These are phyloP conservation scores for Talaromyces rugulosus DNA, from an alignment of 2,329 filamentous ascomycete genomes.

Conservation along the genomic window DNA sequence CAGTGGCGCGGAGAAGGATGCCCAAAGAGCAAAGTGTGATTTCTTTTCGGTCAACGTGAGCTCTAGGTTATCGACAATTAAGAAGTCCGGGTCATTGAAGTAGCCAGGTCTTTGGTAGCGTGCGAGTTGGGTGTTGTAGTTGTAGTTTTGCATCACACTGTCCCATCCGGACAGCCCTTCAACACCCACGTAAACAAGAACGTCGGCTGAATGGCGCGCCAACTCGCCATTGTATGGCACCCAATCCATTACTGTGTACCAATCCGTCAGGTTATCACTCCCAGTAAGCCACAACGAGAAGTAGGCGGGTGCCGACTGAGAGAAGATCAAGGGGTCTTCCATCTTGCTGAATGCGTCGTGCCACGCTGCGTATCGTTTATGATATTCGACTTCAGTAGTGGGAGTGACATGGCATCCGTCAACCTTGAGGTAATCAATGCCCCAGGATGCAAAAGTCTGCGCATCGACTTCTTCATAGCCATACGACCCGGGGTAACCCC, in stretches of 20 bases:
- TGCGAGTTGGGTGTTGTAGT: conserved; percentile 39
- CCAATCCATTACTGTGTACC: conserved; percentile 46
- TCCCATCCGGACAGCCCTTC: conserved; percentile 40
- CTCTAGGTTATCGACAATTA: conserved; percentile 46
- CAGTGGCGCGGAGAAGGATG: conserved; percentile 46
- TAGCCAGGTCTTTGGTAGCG: conserved; percentile 43
- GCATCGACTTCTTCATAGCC: conserved; percentile 42
- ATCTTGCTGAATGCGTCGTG: conserved; percentile 35
- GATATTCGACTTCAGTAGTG: conserved; percentile 22
- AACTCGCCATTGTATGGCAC: conserved; percentile 39
- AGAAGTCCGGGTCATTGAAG: conserved; percentile 49
- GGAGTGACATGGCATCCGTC: conserved; percentile 39
- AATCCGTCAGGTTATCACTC: conserved; percentile 37
- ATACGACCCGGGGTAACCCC: conserved; percentile 40
- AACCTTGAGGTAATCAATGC: conserved; percentile 48
- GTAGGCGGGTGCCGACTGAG: conserved; percentile 45
- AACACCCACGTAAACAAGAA: conserved; percentile 38
- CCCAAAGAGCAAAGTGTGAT: conserved; percentile 51
- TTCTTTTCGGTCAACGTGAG: conserved; percentile 42
- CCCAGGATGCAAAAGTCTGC: conserved; percentile 34
- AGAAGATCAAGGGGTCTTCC: conserved; percentile 39
- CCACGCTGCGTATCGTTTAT: conserved; percentile 39
- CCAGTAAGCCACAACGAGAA: conserved; percentile 26
- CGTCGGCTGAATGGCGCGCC: conserved; percentile 43
- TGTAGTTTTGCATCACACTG: conserved; percentile 48